Evolutionary conservation across 2,329 filamentous ascomycete species (phyloP), one percentile per base, ranked within the genome.

Genomic region (Fusarium chlamydosporum): DNA sequence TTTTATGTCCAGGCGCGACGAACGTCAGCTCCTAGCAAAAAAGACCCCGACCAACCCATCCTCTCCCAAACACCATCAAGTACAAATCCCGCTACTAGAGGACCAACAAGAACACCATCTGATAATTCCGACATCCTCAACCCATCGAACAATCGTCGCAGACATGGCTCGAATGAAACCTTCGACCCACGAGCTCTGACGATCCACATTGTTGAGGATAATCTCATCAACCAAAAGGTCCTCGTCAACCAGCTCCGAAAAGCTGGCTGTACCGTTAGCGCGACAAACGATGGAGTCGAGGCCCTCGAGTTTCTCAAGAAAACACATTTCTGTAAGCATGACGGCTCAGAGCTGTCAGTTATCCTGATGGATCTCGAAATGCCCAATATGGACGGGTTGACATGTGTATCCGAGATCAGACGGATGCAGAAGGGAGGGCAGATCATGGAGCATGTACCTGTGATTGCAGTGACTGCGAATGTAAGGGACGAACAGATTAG

Each of bases 171-270:
- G 12, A 41, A 23, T 15, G 23, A 41, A 7, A 29, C 26, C 0
- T 53, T 67, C 7, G 41, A 52, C 9, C 60, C 57, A 6, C 23
- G 26, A 4, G 15, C 85, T 10, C 80, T 88, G 60, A 84, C 84
- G 38, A 84, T 91, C 3, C 78, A 91, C 9, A 79, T 91, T 4
- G 89, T 91, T 0, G 89, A 91, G 75, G 89, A 91, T 72, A 91
- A 91, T 72, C 80, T 84, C 6, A 89, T 90, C 65, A 91, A 91
- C 74, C 89, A 91, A 72, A 89, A 89, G 69, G 89, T 90, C 40
- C 77, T 91, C 2, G 78, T 89, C n/a, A 89, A 88, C 50, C 89
- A 89, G 74, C 79, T 91, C 7, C 82, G 82, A 56, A 89, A 89
- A 71, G 83, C 86, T 16, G 84, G 85, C 6, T 84, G 90, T 58